phyloP scores from a whole-genome alignment of 1,139 yeast genomes.

The Lodderomyces parapsilosis region DNA sequence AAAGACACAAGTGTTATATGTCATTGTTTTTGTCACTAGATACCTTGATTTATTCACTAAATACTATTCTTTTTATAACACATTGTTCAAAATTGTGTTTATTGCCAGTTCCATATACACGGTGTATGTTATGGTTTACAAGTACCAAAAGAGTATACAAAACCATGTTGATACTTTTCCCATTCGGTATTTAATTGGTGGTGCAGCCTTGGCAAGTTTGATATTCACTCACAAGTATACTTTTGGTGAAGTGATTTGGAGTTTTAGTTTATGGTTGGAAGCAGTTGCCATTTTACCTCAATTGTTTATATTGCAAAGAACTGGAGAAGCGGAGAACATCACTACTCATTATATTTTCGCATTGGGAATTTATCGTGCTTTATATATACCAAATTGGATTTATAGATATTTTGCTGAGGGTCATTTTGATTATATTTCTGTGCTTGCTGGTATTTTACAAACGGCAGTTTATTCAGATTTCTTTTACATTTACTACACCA shows the following conservation, averaged over 20 bases:
- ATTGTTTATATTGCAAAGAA: constrained; percentile 81
- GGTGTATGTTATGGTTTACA: constrained; percentile 64
- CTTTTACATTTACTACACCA: constrained; percentile 82
- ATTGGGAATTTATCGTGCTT: constrained; percentile 81
- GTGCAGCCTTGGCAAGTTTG: constrained; percentile 58
- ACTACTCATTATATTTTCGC: constrained; percentile 94
- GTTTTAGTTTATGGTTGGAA: constrained; percentile 84
- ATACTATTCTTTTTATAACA: constrained; percentile 69
- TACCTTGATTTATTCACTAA: constrained; percentile 68
- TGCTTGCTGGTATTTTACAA: constrained; percentile 81
- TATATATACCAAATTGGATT: constrained; percentile 93
- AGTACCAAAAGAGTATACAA: constrained; percentile 57
- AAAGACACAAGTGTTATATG: constrained; percentile 83
- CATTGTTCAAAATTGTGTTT: constrained; percentile 78
- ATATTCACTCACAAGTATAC: constrained; percentile 68
- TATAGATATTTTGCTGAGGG: constrained; percentile 75
- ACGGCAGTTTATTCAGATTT: constrained; percentile 90
- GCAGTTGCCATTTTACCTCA: constrained; percentile 92
- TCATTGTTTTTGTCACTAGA: constrained; percentile 74
- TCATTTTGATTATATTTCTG: constrained; percentile 67
- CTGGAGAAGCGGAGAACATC: constrained; percentile 84
- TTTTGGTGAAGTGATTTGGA: constrained; percentile 65
- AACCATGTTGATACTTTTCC: constrained; percentile 70
- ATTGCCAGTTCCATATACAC: constrained; percentile 74
- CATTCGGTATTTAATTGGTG: constrained; percentile 66